Percentiles rank a stretch among this genome's conserved stretches.
phyloP scores from a whole-genome alignment of 2,329 filamentous ascomycete genomes.

The Grosmannia penicillata region DNA sequence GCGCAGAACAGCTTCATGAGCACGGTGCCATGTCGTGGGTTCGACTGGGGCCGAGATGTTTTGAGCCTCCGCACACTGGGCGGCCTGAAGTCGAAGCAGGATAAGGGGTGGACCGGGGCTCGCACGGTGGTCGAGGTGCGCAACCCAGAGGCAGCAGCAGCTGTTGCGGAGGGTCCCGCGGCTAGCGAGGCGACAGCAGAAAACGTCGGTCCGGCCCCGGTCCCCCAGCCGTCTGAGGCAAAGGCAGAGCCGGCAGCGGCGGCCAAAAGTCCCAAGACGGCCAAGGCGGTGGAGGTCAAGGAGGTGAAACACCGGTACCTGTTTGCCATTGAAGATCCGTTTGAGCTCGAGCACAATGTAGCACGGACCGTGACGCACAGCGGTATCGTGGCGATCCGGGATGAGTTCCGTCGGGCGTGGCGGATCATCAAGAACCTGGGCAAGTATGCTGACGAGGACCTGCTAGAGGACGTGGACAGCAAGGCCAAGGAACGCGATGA shows the following conservation, averaged over 20 bases:
- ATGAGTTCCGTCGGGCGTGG: slow-evolving; percentile 74
- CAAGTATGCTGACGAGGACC: slow-evolving; percentile 25
- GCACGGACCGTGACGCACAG: slow-evolving; percentile 73
- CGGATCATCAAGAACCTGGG: slow-evolving; percentile 47
- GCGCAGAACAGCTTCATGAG: slow-evolving; percentile 44
- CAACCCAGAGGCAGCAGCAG: slow-evolving; percentile 11
- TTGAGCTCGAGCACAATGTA: slow-evolving; percentile 78
- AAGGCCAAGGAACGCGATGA: slow-evolving; percentile 19
- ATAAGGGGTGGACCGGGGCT: slow-evolving; percentile 78
- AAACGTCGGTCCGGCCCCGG: too few species aligned
- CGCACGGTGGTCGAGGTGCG: slow-evolving; percentile 49
- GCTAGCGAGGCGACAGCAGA: not conserved
- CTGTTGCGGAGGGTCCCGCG: not conserved
- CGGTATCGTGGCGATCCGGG: slow-evolving; percentile 66
- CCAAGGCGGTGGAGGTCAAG: slow-evolving; percentile 32
- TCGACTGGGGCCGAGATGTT: slow-evolving; percentile 70
- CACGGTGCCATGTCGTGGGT: slow-evolving; percentile 38
- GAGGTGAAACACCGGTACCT: slow-evolving; percentile 69
- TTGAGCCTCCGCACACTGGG: slow-evolving; percentile 60
- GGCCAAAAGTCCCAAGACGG: slow-evolving; percentile 3
- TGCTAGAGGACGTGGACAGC: slow-evolving; percentile 35
- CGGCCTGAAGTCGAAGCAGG: slow-evolving; percentile 57
- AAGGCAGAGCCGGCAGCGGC: not conserved
- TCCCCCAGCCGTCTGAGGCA: not conserved
- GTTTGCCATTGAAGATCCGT: slow-evolving; percentile 84